Evolutionary conservation across 176 grass and related monocot species (phyloP), one percentile per base, ranked within the genome.

Genomic region (Aegilops longissima): DNA sequence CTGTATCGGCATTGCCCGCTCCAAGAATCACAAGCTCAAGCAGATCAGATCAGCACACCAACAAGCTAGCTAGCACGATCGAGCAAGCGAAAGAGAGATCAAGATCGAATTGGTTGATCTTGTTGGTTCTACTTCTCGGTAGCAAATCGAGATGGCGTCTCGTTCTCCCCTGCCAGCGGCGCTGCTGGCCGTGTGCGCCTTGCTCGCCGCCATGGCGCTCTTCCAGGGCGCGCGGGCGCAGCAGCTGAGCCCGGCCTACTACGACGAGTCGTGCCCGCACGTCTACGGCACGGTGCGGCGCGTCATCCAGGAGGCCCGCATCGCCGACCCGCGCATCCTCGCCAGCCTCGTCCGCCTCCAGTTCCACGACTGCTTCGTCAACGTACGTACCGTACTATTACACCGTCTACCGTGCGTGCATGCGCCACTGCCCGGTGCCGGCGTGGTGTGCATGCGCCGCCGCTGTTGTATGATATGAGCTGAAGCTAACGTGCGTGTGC

Each of bases 291-390:
- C 74, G 42, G 84, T 65, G 74, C 89, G 89, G 58, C 89, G 84
- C 42, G 89, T 90, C 42, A 1, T 90, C 74, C 89, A 90, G 80
- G 66, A 27, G 84, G 84, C 84, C 9, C 84, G 89, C 12, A 5
- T 20, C 84, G 24, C 42, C 58, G 84, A 90, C 84, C 89, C 74
- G 74, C 80, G 84, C 80, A 78, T 86, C 79, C 80, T 40, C 47
- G 88, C 88, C 70, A 81, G 78, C 88, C 85, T 95, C 29, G 80
- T 97, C 75, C 90, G 95, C 20, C 90, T 95, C 65, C 95, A 97
- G 74, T 93, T 91, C 85, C 95, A 97, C 84, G 95, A 97, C 86
- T 97, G 95, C 90, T 90, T 97, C 72, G 95, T 95, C 90, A 87
- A 81, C 72, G 82, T 84, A 42, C 35, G 82, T 30, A 9, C 2